Evolutionary conservation across 78 protist species (phyloP).

Genomic region (Neovahlkampfia damariscottae): DNA sequence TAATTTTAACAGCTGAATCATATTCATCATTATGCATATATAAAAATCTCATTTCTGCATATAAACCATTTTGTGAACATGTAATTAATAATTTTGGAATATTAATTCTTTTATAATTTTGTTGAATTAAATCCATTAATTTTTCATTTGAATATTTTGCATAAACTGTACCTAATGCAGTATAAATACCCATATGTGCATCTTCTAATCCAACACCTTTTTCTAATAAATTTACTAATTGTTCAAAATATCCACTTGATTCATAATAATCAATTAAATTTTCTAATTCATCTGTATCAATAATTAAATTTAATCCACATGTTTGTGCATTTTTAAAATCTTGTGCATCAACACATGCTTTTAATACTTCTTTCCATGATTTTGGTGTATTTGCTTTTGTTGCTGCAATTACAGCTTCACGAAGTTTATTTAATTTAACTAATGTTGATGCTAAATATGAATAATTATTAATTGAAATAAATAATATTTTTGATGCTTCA

Average conservation of each 20-base stretch:
- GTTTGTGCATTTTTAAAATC: constrained; percentile 96
- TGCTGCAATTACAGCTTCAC: constrained; percentile 97
- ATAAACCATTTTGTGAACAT: constrained; percentile 79
- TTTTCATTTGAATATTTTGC: constrained; percentile 79
- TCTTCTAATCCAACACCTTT: constrained; percentile 81
- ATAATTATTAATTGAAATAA: constrained; percentile 75
- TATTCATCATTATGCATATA: constrained; percentile 88
- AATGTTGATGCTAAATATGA: constrained; percentile 84
- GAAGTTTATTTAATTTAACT: constrained; percentile 62
- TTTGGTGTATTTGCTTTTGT: constrained; percentile 87
- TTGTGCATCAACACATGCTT: constrained; percentile 87
- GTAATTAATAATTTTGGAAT: constrained; percentile 76
- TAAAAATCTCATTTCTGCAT: constrained; percentile 87
- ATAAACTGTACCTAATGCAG: constrained; percentile 94
- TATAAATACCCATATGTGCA: constrained; percentile 97
- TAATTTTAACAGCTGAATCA: constrained; percentile 84
- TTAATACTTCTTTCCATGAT: constrained; percentile 94
- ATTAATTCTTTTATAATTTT: constrained; percentile 70
- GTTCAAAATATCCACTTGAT: constrained; percentile 78
- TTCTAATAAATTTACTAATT: constrained; percentile 77
- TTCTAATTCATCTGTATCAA: constrained; percentile 89
- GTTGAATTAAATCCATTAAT: constrained; percentile 95
- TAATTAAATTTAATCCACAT: constrained; percentile 89
- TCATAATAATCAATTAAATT: constrained; percentile 72
- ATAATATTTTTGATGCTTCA: constrained; percentile 92